Percentiles rank a stretch among this genome's conserved stretches.
Evolutionary conservation across 352 stramenopile species (phyloP).

Genomic region (Pilasporangium apinafurcum): DNA sequence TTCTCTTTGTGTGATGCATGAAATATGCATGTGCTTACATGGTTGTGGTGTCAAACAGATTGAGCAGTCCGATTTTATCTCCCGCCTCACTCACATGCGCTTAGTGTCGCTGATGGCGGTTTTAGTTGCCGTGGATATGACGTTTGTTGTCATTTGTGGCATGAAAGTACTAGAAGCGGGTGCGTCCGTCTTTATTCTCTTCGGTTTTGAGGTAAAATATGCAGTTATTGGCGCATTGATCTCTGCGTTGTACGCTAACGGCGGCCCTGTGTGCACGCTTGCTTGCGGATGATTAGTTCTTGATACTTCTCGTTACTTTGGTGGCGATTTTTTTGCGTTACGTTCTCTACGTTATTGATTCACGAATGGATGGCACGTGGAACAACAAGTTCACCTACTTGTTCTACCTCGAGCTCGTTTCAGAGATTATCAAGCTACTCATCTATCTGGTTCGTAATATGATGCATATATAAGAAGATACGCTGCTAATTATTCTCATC

Average conservation of each 20-base stretch:
- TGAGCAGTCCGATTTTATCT: slow-evolving; percentile 83
- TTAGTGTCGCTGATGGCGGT: slow-evolving; percentile 86
- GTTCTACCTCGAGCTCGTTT: slow-evolving; percentile 95
- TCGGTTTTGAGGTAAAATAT: slow-evolving; percentile 91
- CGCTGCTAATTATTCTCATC: not conserved
- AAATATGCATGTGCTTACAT: not conserved
- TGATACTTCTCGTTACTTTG: slow-evolving; percentile 93
- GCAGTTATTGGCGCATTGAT: not conserved
- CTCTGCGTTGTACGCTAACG: not conserved
- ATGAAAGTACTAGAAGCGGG: slow-evolving; percentile 77
- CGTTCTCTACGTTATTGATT: slow-evolving; percentile 93
- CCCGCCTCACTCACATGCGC: slow-evolving; percentile 71
- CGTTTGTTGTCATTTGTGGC: slow-evolving; percentile 86
- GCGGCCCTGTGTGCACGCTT: no score
- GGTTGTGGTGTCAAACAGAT: slow-evolving; percentile 36
- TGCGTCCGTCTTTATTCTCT: slow-evolving; percentile 92
- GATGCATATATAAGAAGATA: not conserved
- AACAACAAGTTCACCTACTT: slow-evolving; percentile 88
- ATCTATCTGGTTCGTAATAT: slow-evolving; percentile 86
- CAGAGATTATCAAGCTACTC: slow-evolving; percentile 93
- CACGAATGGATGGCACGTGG: slow-evolving; percentile 82
- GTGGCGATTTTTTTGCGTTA: slow-evolving; percentile 87
- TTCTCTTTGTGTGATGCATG: slow-evolving; percentile 6
- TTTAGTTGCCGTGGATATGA: slow-evolving; percentile 83
- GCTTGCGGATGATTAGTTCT: slow-evolving; percentile 61